phyloP scores from a whole-genome alignment of 106 monocot species.

The Dioscorea dumetorum region DNA sequence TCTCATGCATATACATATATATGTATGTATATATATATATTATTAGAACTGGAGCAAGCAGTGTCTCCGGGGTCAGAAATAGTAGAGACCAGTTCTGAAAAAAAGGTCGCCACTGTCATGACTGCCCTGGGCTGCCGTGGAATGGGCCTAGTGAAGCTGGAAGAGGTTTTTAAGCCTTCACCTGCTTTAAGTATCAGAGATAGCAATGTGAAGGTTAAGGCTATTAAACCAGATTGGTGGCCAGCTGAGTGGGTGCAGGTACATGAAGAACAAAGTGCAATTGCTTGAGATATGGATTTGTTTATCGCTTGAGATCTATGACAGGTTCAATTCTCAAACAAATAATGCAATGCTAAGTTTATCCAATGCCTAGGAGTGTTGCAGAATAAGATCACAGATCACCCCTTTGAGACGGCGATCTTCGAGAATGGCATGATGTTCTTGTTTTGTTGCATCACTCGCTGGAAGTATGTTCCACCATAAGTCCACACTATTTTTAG shows the following conservation, averaged over 20 bases:
- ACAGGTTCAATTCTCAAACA: no score
- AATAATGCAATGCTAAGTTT: no score
- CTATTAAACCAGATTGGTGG: slow-evolving; percentile 85
- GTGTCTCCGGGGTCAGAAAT: slow-evolving; percentile 68
- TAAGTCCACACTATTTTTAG: no score
- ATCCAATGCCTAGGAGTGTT: no score
- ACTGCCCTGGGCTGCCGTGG: slow-evolving; percentile 53
- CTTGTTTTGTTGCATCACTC: no score
- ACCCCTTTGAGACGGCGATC: no score
- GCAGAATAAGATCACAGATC: no score
- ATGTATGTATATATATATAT: no score
- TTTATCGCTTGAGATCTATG: no score
- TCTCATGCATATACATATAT: not conserved
- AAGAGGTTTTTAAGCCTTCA: slow-evolving; percentile 47
- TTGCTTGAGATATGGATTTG: slow-evolving; percentile 5
- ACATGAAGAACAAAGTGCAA: slow-evolving; percentile 31
- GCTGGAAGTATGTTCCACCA: no score
- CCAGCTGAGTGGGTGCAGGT: slow-evolving; percentile 69
- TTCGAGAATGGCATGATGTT: no score
- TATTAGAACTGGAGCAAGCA: slow-evolving; percentile 51
- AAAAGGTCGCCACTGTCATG: slow-evolving; percentile 66
- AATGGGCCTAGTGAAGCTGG: slow-evolving; percentile 76
- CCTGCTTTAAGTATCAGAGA: slow-evolving; percentile 48
- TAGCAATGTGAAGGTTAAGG: slow-evolving; percentile 35
- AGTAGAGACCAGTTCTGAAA: slow-evolving; percentile 40